Base-by-base conservation (phyloP, 345 rosid genomes). In the Eucalyptus pauciflora region DNA sequence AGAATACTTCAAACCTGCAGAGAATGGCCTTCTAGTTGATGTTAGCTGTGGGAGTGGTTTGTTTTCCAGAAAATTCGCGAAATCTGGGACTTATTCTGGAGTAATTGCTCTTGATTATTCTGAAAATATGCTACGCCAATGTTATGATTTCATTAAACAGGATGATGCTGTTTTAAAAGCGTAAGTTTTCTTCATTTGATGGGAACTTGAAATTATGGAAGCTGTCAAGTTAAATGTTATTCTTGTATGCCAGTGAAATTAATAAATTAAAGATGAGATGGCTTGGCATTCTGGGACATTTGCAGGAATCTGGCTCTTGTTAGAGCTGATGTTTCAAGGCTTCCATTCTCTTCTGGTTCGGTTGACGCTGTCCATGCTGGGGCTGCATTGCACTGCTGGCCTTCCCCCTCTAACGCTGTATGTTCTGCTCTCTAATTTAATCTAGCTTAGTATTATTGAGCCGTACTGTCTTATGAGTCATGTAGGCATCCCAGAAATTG, bases 31-130 rank as follows among this genome's bases (percentile, higher is more conserved):
- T 89, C 92, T 98, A 86, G 97, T 98, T 33, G 99, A 98, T 94
- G 99, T 96, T 83, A 97, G 98, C 92, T 98, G 97, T 51, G 99
- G 99, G 64, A 98, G 99, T 89, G 99, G 99, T 91, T 93, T 97
- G 89, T 98, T 98, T 91, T 94, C 99, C 18, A 91, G 99, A 76
- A 98, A 97, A 91, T 97, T 96, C 89, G 99, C 95, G 22, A 93
- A 95, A 89, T 96, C 96, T 7, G 94, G 94, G 52, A 91, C 91
- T n/a, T 98, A 96, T 91, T 95, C 98, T 7, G 93, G 92, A 86
- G 99, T 96, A 79, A 87, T 98, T 92, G 98, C 99, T 45, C 97
- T 98, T 18, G 99, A 98, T 90, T 98, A 94, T 90, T 98, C 99
- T 22, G 98, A 98, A 92, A 98, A 95, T 90, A 98, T 98, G 99